A percentile compares a stretch with the other conserved stretches of the same genome.
These are phyloP conservation scores for Tylopilus felleus DNA, from an alignment of 768 basidiomycete genomes.

Conservation along the genomic window DNA sequence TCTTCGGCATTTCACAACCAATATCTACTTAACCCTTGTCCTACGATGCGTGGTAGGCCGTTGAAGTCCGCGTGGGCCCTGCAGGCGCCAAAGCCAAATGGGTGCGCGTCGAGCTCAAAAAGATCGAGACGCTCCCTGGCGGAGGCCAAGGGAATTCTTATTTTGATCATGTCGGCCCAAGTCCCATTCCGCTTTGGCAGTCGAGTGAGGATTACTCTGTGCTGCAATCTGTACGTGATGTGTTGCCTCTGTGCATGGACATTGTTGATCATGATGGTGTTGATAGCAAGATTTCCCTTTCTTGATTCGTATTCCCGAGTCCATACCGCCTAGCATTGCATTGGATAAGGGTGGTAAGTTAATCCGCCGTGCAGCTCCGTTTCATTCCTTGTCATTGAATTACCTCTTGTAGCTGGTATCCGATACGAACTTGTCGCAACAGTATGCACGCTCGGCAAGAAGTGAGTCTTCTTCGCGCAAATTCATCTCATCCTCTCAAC, in stretches of 20 bases:
- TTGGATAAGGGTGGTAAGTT: slow-evolving; percentile 68
- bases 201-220: slow-evolving; percentile 70
- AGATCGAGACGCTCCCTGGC: slow-evolving; percentile 80
- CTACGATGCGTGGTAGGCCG: slow-evolving; percentile 47
- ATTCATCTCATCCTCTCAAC: neutral
- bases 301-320: slow-evolving; percentile 87
- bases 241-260: neutral
- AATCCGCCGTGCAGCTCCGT: neutral
- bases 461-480: slow-evolving; percentile 40
- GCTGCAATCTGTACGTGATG: slow-evolving; percentile 56
- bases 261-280: slow-evolving; percentile 2
- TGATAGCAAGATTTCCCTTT: slow-evolving; percentile 84
- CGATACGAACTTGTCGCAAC: slow-evolving; percentile 88
- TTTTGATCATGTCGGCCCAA: slow-evolving; percentile 77
- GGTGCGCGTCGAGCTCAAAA: slow-evolving; percentile 87
- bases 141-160: slow-evolving; percentile 68
- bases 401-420: slow-evolving; percentile 63
- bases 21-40: neutral
- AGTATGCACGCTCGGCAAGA: slow-evolving; percentile 83
- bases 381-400: neutral
- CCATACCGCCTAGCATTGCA: slow-evolving; percentile 81
- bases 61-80: slow-evolving; percentile 76
- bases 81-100: slow-evolving; percentile 87
- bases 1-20: slow-evolving; percentile 2
- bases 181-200: slow-evolving; percentile 82